Evolutionary conservation across 108 stramenopile species (phyloP), one percentile per base, ranked within the genome.

Genomic region (Cyclotella sp.): DNA sequence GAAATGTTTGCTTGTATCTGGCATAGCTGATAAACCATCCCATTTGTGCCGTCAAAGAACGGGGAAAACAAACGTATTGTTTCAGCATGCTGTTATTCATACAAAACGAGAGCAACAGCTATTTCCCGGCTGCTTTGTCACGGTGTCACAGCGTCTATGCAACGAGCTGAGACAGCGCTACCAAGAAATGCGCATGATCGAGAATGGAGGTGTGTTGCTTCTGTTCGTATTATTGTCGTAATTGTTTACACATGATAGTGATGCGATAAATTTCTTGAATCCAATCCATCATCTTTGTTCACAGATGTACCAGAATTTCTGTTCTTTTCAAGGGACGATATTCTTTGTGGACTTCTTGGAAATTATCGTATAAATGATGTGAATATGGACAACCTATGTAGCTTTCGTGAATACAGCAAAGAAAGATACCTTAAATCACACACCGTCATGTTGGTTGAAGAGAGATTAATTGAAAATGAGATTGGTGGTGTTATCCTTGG

Each of bases 401-500:
- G 44, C 66, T 68, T 68, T 47, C 66, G 46, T 46, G 66, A 68
- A 49, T 68, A 71, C 14, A 24, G 65, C 43, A 66, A 66, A 45
- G 65, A 66, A 21, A 47, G 46, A 49, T 11, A 13, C 10, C 11
- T 12, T 49, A 45, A 9, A 14, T 40, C 43, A 11, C 65, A 66
- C 43, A 12, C 21, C 22, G 26, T 18, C 12, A 30, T 42, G 16
- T 18, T 40, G 18, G 58, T 75, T 27, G 79, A 79, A 51, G 47
- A 47, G 10, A 49, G 44, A 34, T 65, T 81, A 27, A 29, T 81
- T 47, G 73, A 74, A 75, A 68, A 81, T 61, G 79, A 81, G 53
- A 75, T 81, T 11, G 79, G 79, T 12, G 79, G 79, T 29, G 79
- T 81, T 1, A 81, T 81, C 43, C 28, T 66, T 46, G 79, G 79